These are phyloP conservation scores for Penicillium thymicola DNA, from an alignment of 2,329 filamentous ascomycete genomes.

Conservation along the genomic window DNA sequence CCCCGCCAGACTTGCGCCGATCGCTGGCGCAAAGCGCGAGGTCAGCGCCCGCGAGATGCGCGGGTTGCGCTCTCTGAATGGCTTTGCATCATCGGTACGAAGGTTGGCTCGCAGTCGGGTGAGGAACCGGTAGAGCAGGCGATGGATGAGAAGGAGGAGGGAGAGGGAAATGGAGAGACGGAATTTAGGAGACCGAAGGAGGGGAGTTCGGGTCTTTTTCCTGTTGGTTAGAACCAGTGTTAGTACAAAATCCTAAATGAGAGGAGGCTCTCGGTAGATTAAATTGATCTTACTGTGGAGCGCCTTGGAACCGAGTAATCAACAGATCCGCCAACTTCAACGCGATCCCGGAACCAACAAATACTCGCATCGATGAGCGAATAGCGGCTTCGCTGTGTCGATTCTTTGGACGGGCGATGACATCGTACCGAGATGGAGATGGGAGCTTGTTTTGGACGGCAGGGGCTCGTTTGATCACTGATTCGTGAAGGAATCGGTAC, in stretches of 20 bases:
- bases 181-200: conserved; percentile 62
- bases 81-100: conserved; percentile 71
- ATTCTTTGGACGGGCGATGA: conserved; percentile 52
- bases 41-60: conserved; percentile 71
- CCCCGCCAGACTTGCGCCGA: conserved; percentile 86
- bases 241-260: neutral
- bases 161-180: conserved; percentile 80
- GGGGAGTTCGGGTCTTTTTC: conserved; percentile 37
- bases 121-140: conserved; percentile 87
- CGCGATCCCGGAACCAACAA: conserved; percentile 60
- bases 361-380: conserved; percentile 68
- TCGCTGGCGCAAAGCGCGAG: conserved; percentile 76
- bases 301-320: conserved; percentile 24
- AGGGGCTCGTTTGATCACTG: conserved; percentile 70
- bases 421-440: conserved; percentile 51
- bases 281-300: conserved; percentile 20
- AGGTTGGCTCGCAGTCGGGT: conserved; percentile 73
- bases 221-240: conserved; percentile 18
- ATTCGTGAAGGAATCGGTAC: conserved; percentile 79
- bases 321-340: conserved; percentile 62
- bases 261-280: neutral
- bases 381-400: conserved; percentile 69
- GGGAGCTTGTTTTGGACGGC: conserved; percentile 55
- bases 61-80: conserved; percentile 81
- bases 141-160: conserved; percentile 80